Percentiles rank a stretch among this genome's conserved stretches.
phyloP scores from a whole-genome alignment of 1,139 yeast genomes.

The Suhomyces bokatorum region DNA sequence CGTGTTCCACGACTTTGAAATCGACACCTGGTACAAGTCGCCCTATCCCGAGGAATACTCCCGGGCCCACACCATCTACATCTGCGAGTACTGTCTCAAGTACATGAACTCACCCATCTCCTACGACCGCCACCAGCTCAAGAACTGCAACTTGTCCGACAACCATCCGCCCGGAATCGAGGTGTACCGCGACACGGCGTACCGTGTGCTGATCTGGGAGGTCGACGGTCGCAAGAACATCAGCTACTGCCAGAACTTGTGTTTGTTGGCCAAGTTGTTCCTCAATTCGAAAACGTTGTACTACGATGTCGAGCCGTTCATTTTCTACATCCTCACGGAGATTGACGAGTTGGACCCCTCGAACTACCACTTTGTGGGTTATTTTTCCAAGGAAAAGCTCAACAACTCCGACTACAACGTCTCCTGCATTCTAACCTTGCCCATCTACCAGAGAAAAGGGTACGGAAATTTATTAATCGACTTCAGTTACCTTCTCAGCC shows the following conservation, averaged over 20 bases:
- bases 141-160: conserved; percentile 57
- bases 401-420: conserved; percentile 77
- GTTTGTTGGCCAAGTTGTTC: conserved; percentile 85
- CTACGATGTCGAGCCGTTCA: conserved; percentile 93
- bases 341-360: conserved; percentile 48
- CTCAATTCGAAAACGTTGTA: conserved; percentile 88
- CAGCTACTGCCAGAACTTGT: conserved; percentile 82
- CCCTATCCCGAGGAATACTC: conserved; percentile 92
- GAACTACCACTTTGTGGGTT: conserved; percentile 84
- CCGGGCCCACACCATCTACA: conserved; percentile 57
- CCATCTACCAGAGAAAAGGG: conserved; percentile 84
- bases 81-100: conserved; percentile 85
- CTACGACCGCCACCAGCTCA: conserved; percentile 66
- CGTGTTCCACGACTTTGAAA: conserved; percentile 68
- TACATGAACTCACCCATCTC: conserved; percentile 75
- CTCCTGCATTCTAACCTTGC: conserved; percentile 87
- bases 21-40: conserved; percentile 89
- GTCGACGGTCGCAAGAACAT: conserved; percentile 87
- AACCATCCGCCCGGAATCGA: conserved; percentile 89
- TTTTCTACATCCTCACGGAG: conserved; percentile 82
- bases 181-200: conserved; percentile 64
- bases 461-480: conserved; percentile 88
- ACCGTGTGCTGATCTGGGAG: conserved; percentile 74
- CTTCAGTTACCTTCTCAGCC: conserved; percentile 77
- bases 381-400: conserved; percentile 86